A percentile compares a stretch with the other conserved stretches of the same genome.
Conservation (phyloP, 179 eudicot species). For the Spergularia azorica region DNA sequence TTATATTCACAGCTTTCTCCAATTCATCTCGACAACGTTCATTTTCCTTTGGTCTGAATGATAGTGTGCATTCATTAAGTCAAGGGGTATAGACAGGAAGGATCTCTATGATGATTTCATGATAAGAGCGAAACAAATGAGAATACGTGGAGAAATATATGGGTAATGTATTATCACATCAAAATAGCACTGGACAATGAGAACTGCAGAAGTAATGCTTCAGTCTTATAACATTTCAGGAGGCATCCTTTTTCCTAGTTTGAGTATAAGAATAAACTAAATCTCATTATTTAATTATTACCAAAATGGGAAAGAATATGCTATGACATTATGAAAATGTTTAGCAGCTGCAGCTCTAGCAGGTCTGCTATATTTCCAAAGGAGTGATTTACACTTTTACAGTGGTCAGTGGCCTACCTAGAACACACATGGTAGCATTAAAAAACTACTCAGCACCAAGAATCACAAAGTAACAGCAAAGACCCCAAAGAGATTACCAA, state of each 20-base stretch:
- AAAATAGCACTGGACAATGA: neutral
- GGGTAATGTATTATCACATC: neutral
- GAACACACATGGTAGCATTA: neutral
- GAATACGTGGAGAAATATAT: neutral
- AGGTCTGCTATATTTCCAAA: neutral
- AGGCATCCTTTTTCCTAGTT: neutral
- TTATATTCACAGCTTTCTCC: constrained; percentile 88
- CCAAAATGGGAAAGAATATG: neutral
- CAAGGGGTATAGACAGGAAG: neutral
- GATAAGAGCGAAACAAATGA: neutral
- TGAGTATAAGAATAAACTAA: neutral
- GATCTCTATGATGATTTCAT: neutral
- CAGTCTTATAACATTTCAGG: neutral
- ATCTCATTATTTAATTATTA: neutral
- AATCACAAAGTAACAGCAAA: neutral
- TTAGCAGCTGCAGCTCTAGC: neutral
- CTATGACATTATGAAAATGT: neutral
- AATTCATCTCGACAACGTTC: constrained; percentile 72
- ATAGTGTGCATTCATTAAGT: constrained; percentile 8
- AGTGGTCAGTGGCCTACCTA: neutral
- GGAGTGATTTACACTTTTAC: neutral
- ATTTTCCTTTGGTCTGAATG: constrained; percentile 79
- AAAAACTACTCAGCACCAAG: neutral
- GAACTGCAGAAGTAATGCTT: neutral
- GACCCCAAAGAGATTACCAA: neutral